Conservation (phyloP, 805 yeast species). For the Kuraishia cidri region DNA sequence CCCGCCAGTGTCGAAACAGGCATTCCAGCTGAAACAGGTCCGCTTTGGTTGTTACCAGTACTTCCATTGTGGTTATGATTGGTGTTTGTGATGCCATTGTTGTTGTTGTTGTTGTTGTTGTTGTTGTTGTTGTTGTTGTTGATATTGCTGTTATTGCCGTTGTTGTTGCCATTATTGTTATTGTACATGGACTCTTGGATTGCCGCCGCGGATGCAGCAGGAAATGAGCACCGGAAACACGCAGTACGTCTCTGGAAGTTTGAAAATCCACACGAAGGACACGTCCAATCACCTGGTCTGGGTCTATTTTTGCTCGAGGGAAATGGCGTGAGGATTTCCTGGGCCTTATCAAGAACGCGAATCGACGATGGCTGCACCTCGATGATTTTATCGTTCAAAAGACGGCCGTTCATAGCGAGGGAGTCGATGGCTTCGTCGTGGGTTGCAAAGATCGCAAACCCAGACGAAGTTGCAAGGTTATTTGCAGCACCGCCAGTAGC, state of each 20-base stretch:
- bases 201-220: slow-evolving; percentile 66
- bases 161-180: slow-evolving; percentile 4
- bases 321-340: slow-evolving; percentile 73
- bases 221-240: slow-evolving; percentile 88
- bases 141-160: slow-evolving; percentile 8
- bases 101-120: slow-evolving; percentile 6
- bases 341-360: slow-evolving; percentile 70
- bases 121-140: slow-evolving; percentile 7
- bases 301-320: slow-evolving; percentile 82
- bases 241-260: slow-evolving; percentile 92
- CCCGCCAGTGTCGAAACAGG: too few relatives aligned
- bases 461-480: slow-evolving; percentile 44
- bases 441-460: slow-evolving; percentile 76
- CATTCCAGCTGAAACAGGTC: too few relatives aligned
- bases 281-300: slow-evolving; percentile 97
- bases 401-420: slow-evolving; percentile 69
- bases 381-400: slow-evolving; percentile 59
- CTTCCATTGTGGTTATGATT: slow-evolving; percentile 8
- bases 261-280: slow-evolving; percentile 92
- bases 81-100: slow-evolving; percentile 11
- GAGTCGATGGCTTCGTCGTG: slow-evolving; percentile 85
- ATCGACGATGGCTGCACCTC: slow-evolving; percentile 86
- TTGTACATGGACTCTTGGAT: slow-evolving; percentile 53
- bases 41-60: slow-evolving; percentile 7
- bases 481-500: slow-evolving; percentile 3